These are phyloP conservation scores for Epichloe sibirici DNA, from an alignment of 2,329 filamentous ascomycete genomes.

Conservation along the genomic window DNA sequence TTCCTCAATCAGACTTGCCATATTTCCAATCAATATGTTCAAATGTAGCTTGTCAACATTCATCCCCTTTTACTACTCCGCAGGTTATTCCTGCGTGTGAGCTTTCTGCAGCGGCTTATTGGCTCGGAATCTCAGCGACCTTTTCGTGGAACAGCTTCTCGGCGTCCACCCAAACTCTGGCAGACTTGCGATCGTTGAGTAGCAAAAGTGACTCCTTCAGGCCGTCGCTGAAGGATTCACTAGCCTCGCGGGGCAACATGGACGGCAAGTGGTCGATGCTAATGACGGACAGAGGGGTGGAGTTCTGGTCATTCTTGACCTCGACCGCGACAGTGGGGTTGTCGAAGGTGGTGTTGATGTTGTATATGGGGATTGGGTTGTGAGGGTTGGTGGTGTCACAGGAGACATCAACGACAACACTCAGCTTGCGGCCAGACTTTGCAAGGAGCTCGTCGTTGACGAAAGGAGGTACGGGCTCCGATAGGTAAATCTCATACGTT, in stretches of 20 bases:
- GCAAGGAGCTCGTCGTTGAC: conserved; percentile 58
- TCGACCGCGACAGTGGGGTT: conserved; percentile 73
- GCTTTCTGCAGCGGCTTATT: not conserved
- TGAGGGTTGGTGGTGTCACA: conserved; percentile 46
- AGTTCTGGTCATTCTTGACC: conserved; percentile 41
- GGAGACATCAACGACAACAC: conserved; percentile 68
- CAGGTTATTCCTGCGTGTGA: too few relatives aligned
- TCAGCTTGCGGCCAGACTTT: conserved; percentile 54
- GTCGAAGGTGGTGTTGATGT: conserved; percentile 73
- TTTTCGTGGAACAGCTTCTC: conserved; percentile 5
- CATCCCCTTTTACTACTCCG: too few relatives aligned
- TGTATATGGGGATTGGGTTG: conserved; percentile 68
- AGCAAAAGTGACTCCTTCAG: conserved; percentile 3
- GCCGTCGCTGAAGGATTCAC: conserved; percentile 33
- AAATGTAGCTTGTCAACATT: too few relatives aligned
- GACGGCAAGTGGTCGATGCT: conserved; percentile 78
- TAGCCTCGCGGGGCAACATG: conserved; percentile 74
- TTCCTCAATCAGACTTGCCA: too few relatives aligned
- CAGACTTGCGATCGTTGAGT: conserved; percentile 4
- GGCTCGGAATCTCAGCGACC: conserved; percentile 3
- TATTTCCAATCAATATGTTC: too few relatives aligned
- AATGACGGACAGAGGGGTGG: conserved; percentile 55
- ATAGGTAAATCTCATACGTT: conserved; percentile 7
- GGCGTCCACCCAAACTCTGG: conserved; percentile 5
- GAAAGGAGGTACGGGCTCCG: conserved; percentile 48